Evolutionary conservation across 225 moss, liverwort and hornwort species (phyloP).

Genomic region (Polytrichum commune): DNA sequence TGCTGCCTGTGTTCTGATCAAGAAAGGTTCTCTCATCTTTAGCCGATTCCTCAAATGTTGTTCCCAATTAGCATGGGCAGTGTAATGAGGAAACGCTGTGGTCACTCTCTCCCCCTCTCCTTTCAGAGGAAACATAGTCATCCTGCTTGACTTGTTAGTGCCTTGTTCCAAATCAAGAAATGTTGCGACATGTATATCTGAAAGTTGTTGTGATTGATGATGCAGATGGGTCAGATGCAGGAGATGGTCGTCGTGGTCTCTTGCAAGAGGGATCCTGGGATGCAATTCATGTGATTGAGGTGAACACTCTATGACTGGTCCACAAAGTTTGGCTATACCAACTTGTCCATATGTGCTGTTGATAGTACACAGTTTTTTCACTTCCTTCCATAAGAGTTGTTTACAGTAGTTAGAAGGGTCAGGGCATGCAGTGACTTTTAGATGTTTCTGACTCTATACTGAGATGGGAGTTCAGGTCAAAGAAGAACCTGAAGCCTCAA

Average conservation of each 20-base stretch:
- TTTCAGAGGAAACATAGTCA: no score
- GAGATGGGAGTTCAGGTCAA: slow-evolving; percentile 43
- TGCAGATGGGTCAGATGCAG: slow-evolving; percentile 80
- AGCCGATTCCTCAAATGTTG: not conserved
- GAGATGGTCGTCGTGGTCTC: slow-evolving; percentile 81
- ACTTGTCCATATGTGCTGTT: no score
- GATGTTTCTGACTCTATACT: no score
- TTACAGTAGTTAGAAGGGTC: no score
- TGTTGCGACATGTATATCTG: not conserved
- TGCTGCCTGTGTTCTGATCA: slow-evolving; percentile 81
- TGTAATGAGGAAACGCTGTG: not conserved
- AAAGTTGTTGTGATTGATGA: slow-evolving; percentile 3
- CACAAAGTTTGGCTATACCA: no score
- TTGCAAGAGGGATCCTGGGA: slow-evolving; percentile 92
- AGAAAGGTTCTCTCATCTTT: slow-evolving; percentile 54
- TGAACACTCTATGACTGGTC: not conserved
- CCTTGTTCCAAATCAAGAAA: no score
- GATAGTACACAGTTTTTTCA: no score
- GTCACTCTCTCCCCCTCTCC: not conserved
- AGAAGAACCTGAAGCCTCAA: slow-evolving; percentile 51
- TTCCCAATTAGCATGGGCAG: not conserved
- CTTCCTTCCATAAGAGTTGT: no score
- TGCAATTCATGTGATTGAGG: slow-evolving; percentile 91
- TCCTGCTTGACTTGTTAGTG: no score
- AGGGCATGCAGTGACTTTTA: no score